Conservation (phyloP, 2,329 filamentous ascomycete genomes). For the Hymenoscyphus albidus region DNA sequence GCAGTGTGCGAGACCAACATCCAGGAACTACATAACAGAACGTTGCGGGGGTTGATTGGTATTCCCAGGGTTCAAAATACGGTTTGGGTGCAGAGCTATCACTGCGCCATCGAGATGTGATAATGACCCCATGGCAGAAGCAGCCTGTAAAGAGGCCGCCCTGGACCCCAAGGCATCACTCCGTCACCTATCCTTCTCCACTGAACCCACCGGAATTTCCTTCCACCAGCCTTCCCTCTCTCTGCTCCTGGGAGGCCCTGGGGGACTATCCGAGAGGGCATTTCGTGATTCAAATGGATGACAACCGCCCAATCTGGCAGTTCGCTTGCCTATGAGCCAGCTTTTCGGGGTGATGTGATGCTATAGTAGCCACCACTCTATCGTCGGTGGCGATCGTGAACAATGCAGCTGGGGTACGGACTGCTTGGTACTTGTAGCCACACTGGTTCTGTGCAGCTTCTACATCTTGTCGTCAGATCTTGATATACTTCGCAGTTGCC, state of each 20-base stretch:
- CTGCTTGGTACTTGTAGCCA: background rate
- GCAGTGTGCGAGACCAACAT: background rate
- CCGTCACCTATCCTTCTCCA: background rate
- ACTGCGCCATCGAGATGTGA: constrained; percentile 5
- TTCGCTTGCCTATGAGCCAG: background rate
- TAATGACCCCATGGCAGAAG: background rate
- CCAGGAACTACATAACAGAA: background rate
- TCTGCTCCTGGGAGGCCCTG: background rate
- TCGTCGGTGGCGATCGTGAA: background rate
- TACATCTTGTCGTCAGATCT: background rate
- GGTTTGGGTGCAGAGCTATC: constrained; percentile 1
- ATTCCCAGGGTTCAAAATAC: background rate
- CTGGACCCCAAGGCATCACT: constrained; percentile 3
- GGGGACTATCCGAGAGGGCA: background rate
- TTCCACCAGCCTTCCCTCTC: background rate
- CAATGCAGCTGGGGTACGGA: background rate
- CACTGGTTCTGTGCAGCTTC: no score
- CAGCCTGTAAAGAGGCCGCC: background rate
- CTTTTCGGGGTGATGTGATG: background rate
- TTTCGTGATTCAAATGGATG: background rate
- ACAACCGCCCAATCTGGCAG: background rate
- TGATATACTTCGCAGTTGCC: background rate
- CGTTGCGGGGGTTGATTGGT: constrained; percentile 2
- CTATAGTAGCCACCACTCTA: background rate
- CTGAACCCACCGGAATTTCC: background rate